Evolutionary conservation across 2,329 filamentous ascomycete species (phyloP).

Genomic region (Colletotrichum euphorbiae): DNA sequence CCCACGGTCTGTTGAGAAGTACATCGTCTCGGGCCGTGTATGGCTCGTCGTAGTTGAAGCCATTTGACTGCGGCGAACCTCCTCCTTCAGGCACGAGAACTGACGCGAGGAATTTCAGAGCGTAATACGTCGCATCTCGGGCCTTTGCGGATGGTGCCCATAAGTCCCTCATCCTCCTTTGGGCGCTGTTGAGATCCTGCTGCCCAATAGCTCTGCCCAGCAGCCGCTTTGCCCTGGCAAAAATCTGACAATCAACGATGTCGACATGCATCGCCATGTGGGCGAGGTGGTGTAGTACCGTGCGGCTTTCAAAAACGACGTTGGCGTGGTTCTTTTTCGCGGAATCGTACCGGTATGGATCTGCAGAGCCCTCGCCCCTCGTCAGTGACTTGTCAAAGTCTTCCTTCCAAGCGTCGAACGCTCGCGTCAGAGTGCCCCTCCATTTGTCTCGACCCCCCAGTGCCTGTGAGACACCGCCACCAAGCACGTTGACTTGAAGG

Average conservation of each 20-base stretch:
- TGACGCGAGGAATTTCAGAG: conserved; percentile 87
- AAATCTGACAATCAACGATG: conserved; percentile 97
- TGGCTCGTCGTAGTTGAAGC: conserved; percentile 57
- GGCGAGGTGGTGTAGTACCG: conserved; percentile 90
- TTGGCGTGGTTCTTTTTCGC: conserved; percentile 71
- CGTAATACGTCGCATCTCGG: conserved; percentile 92
- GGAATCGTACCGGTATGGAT: conserved; percentile 67
- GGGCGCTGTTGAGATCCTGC: conserved; percentile 82
- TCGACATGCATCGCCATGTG: conserved; percentile 99
- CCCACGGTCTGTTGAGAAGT: conserved; percentile 92
- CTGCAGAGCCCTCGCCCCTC: conserved; percentile 63
- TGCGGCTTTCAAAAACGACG: conserved; percentile 85
- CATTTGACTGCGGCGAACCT: conserved; percentile 44
- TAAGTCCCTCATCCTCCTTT: conserved; percentile 84
- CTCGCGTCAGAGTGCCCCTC: conserved; percentile 84
- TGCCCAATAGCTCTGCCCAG: conserved; percentile 87
- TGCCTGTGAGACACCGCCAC: conserved; percentile 76
- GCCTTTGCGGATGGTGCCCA: conserved; percentile 93
- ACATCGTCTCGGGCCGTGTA: conserved; percentile 92
- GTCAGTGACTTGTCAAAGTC: conserved; percentile 88
- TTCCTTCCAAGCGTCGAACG: conserved; percentile 93
- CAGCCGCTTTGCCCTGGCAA: conserved; percentile 86
- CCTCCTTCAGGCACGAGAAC: conserved; percentile 75
- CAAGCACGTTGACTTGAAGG: conserved; percentile 88
- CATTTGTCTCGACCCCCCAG: conserved; percentile 92